phyloP scores from a whole-genome alignment of 805 yeast species.

The Debaryomyces hansenii region DNA sequence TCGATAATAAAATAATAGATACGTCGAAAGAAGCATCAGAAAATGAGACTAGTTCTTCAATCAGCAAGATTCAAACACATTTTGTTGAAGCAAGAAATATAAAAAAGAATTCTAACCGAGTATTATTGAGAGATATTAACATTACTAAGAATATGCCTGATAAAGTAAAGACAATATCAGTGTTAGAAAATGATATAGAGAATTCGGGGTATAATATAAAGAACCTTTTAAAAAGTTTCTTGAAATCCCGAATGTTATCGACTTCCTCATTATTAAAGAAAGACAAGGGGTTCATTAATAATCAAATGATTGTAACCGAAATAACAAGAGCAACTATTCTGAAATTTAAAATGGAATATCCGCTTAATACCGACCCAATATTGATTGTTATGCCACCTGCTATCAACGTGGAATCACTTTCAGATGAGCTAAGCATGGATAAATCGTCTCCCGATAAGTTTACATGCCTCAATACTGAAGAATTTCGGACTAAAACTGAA shows the following conservation, averaged over 20 bases:
- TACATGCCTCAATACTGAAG: neutral
- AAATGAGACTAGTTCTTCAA: neutral
- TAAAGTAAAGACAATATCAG: conserved; percentile 1
- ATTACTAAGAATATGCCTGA: conserved; percentile 6
- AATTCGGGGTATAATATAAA: conserved; percentile 10
- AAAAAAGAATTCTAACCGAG: neutral
- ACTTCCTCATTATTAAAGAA: neutral
- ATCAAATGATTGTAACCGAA: neutral
- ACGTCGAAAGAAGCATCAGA: neutral
- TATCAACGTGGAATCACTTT: conserved; percentile 4
- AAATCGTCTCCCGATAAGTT: neutral
- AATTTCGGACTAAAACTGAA: neutral
- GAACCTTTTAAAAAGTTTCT: conserved; percentile 13
- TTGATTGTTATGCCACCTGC: conserved; percentile 18
- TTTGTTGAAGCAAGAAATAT: conserved; percentile 1
- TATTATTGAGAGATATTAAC: conserved; percentile 8
- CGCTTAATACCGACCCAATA: conserved; percentile 7
- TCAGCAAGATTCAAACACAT: neutral
- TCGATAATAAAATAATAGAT: neutral
- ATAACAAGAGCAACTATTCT: conserved; percentile 2
- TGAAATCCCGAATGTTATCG: conserved; percentile 6
- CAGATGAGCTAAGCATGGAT: conserved; percentile 1
- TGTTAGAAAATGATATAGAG: conserved; percentile 11
- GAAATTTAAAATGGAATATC: conserved; percentile 5
- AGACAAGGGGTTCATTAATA: neutral